Evolutionary conservation across 169 alveolate species (phyloP), one percentile per base, ranked within the genome.

Genomic region (Eimeria brunetti): DNA sequence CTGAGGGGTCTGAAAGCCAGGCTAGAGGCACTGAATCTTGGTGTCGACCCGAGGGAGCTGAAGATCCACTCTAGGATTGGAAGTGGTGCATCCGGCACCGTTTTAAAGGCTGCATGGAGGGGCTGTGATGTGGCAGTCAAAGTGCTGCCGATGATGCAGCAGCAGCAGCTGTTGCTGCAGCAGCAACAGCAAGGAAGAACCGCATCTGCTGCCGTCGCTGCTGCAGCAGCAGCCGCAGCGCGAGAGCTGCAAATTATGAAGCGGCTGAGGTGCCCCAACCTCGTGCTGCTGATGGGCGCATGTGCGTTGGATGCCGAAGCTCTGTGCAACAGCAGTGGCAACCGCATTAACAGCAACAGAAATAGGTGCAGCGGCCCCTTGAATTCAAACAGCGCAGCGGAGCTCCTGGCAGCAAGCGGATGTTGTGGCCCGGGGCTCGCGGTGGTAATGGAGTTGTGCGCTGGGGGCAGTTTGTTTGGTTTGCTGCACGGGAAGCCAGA

Each of bases 371-470:
- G 73, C 89, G 30, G 51, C 44, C 18, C 89, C n/a, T 30, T 16
- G 75, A 56, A 33, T 30, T 44, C 89, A 58, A 81, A 51, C 73
- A 81, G 75, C 56, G 71, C 89, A 27, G 33, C 36, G 41, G 89
- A 81, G n/a, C 71, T 81, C 36, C 89, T 81, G 53, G 89, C 73
- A 81, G 69, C 89, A 27, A 81, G 71, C 46, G 89, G 89, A 1
- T 81, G 89, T n/a, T 56, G 62, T n/a, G 89, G 89, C n/a, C 89
- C 67, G 41, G 89, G 89, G 38, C 83, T 96, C 78, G 81, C 96
- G n/a, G 97, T 98, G 73, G 98, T 98, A 5, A 97, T 98, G 64
- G 99, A 98, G 94, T 97, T 94, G 95, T 98, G 99, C 71, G 96
- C 95, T 27, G 99, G 99, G 49, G 99, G 99, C 20, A 97, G 98